Conservation (phyloP, 768 basidiomycete genomes). For the Xanthoconium stramineum region DNA sequence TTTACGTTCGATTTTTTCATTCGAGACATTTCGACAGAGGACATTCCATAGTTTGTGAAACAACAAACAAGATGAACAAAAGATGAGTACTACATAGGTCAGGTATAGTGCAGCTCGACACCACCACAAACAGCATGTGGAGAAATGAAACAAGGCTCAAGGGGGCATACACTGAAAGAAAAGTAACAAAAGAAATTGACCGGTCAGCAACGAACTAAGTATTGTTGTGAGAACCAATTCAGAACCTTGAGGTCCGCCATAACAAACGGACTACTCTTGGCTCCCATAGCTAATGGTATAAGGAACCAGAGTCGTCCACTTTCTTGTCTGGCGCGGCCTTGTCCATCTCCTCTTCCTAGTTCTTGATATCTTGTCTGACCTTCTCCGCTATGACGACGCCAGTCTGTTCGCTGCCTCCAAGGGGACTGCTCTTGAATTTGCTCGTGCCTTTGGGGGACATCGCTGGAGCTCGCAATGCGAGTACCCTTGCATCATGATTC, state of each 20-base stretch:
- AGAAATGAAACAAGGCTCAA: neutral
- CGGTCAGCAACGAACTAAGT: neutral
- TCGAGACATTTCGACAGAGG: no score
- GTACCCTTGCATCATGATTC: slow-evolving; percentile 15
- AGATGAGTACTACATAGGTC: neutral
- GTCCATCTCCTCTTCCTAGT: slow-evolving; percentile 26
- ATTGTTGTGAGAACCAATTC: neutral
- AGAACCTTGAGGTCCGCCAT: neutral
- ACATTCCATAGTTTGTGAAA: no score
- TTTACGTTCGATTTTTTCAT: no score
- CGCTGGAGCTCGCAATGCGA: slow-evolving; percentile 11
- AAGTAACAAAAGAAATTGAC: neutral
- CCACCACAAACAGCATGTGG: slow-evolving; percentile 12
- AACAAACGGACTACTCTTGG: neutral
- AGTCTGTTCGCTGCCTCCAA: slow-evolving; percentile 43
- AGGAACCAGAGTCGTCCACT: slow-evolving; percentile 25
- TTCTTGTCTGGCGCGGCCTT: slow-evolving; percentile 36
- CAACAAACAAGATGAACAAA: neutral
- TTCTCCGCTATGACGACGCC: slow-evolving; percentile 51
- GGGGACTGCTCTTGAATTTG: slow-evolving; percentile 74
- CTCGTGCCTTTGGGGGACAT: slow-evolving; percentile 41
- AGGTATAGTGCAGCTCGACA: slow-evolving; percentile 14
- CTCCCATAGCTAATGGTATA: slow-evolving; percentile 15
- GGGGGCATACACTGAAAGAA: neutral
- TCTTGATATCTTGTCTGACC: slow-evolving; percentile 36